Evolutionary conservation across 345 rosid species (phyloP).

Genomic region (Eucalyptus melliodora): DNA sequence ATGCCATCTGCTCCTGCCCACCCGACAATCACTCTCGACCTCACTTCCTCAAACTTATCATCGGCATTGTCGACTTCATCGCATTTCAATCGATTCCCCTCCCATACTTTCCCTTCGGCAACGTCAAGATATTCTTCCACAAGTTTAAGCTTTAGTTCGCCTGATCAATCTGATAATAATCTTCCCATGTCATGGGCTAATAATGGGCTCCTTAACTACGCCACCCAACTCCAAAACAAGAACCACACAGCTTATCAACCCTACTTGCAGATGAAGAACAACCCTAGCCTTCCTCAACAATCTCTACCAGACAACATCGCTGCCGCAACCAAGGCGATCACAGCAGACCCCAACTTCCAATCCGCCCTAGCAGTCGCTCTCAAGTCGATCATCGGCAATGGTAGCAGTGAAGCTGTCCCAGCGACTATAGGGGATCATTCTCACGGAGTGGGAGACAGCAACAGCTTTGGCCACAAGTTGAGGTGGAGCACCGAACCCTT

Average conservation of each 20-base stretch:
- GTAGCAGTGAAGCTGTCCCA: not conserved
- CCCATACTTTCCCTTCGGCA: not conserved
- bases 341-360: constrained; percentile 72
- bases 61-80: constrained; percentile 14
- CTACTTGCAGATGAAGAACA: constrained; percentile 18
- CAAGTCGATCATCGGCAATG: constrained; percentile 40
- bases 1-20: constrained; percentile 25
- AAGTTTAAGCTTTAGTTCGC: constrained; percentile 46
- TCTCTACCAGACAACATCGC: constrained; percentile 30
- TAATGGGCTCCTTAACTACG: constrained; percentile 13
- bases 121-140: constrained; percentile 16
- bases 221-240: constrained; percentile 15
- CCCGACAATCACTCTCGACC: constrained; percentile 83
- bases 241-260: constrained; percentile 17
- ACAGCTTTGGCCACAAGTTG: constrained; percentile 2
- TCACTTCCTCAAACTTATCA: constrained; percentile 28
- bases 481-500: constrained; percentile 6
- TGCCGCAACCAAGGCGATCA: constrained; percentile 60
- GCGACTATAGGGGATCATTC: not conserved
- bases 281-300: not conserved
- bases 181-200: constrained; percentile 18
- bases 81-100: constrained; percentile 18
- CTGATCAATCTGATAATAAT: constrained; percentile 10
- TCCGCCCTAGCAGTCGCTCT: constrained; percentile 68
- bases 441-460: not conserved